Evolutionary conservation across 306 rosid genomes (phyloP).

Genomic region (Gastrolobium villosum): DNA sequence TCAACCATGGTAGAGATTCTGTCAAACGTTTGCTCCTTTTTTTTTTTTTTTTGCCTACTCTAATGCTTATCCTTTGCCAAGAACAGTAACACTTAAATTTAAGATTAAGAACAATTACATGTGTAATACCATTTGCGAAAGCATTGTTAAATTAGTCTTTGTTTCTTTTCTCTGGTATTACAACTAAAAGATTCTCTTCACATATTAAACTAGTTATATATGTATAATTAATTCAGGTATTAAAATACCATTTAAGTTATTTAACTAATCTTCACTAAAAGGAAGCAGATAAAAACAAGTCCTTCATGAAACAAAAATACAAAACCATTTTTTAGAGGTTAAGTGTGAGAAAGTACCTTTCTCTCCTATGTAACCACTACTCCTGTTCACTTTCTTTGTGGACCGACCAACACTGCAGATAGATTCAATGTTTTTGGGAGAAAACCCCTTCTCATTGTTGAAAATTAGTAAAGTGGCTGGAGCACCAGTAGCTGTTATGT

Average conservation of each 20-base stretch:
- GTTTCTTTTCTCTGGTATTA: conserved; percentile 6
- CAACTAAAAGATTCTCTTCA: background rate
- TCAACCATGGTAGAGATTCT: conserved; percentile 21
- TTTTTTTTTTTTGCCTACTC: background rate
- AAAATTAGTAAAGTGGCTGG: conserved; percentile 70
- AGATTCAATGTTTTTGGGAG: conserved; percentile 67
- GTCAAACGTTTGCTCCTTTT: conserved; percentile 24
- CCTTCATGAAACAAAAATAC: background rate
- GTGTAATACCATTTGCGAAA: background rate
- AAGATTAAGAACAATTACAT: background rate
- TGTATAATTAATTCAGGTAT: background rate
- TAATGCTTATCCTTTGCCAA: background rate
- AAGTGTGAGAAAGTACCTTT: conserved; percentile 60
- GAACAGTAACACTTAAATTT: conserved; percentile 15
- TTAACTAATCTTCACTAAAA: background rate
- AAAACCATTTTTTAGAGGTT: no score
- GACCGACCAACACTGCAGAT: conserved; percentile 87
- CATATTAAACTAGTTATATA: conserved; percentile 2
- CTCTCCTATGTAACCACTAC: conserved; percentile 83
- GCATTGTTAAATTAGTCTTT: background rate
- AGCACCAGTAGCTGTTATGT: conserved; percentile 76
- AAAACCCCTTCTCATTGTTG: conserved; percentile 84
- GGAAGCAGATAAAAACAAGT: background rate
- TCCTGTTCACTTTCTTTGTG: conserved; percentile 75
- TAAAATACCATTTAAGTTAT: conserved; percentile 8